Evolutionary conservation across 139 green algal genomes (phyloP).

Genomic region (Micractinium sp.): DNA sequence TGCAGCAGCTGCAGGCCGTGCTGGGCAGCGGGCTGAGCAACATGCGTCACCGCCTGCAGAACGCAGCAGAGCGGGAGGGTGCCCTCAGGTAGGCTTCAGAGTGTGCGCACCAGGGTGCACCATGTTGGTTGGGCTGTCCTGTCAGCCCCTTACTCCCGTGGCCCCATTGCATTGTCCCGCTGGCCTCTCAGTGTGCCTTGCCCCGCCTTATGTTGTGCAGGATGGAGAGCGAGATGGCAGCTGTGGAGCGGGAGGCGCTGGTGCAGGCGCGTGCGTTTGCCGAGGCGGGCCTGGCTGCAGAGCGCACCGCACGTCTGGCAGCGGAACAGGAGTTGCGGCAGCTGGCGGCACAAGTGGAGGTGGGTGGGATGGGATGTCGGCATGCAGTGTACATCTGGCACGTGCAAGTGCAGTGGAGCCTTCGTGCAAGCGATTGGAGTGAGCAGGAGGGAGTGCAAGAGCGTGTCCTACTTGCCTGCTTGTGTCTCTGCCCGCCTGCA

Average conservation of each 20-base stretch:
- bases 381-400: neutral
- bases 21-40: neutral
- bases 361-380: neutral
- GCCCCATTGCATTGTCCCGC: no score
- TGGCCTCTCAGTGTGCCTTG: neutral
- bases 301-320: constrained; percentile 11
- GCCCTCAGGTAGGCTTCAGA: neutral
- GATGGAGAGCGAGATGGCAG: constrained; percentile 26
- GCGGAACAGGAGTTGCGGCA: constrained; percentile 5
- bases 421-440: neutral
- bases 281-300: neutral
- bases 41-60: constrained; percentile 20
- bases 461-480: neutral
- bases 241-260: constrained; percentile 2
- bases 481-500: neutral
- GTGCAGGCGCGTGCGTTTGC: neutral
- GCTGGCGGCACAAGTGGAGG: neutral
- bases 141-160: neutral
- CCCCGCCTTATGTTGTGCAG: neutral
- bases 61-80: constrained; percentile 7
- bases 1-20: constrained; percentile 6
- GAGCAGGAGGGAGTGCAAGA: neutral
- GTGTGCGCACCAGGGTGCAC: no score
- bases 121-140: no score
- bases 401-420: no score